Base-by-base conservation (phyloP, 1,139 yeast genomes). In the Kurtzmaniella quercitrusa region DNA sequence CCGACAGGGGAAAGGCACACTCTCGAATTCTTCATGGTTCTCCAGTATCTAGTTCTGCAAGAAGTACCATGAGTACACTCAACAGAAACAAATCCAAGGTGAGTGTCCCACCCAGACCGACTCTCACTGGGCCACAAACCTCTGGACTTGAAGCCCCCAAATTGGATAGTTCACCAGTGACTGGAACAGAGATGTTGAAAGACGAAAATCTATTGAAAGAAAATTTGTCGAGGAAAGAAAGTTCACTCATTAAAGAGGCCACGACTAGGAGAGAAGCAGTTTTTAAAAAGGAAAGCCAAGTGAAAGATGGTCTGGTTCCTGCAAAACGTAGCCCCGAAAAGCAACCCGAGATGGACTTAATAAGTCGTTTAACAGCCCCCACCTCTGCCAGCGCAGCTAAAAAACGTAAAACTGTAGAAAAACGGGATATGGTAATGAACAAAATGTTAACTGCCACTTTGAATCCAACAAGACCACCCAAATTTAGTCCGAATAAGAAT, bases 151-250 rank as follows among this genome's bases (percentile, higher is more conserved):
- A 27, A 27, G 31, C 31, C 12, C 72, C 75, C 37, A 66, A 68
- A 46, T 66, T 69, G 42, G 75, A 70, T 47, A 70, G 70, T 45
- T 69, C 75, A 21, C 77, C 75, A 48, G 73, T 83, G 0, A 54
- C 88, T 1, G 98, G 98, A 1, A 78, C 87, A 8, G 98, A 93
- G 62, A 53, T 89, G 11, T 93, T 21, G 23, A 21, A 5, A 8
- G 8, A 21, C 4, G 23, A 21, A 8, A 21, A 21, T 21, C 8
- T 21, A 21, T 21, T 21, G 23, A 21, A 21, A 21, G 23, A 21
- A 8, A 21, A 5, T 5, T 21, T 21, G 23, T 4, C 23, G 4
- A 21, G 23, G 8, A 21, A 21, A 5, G 23, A 21, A 21, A 21
- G 23, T 21, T n/a, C n/a, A n/a, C n/a, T n/a, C n/a, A n/a, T n/a